phyloP scores from a whole-genome alignment of 2,329 filamentous ascomycete genomes.

The Karstenula rhodostoma region DNA sequence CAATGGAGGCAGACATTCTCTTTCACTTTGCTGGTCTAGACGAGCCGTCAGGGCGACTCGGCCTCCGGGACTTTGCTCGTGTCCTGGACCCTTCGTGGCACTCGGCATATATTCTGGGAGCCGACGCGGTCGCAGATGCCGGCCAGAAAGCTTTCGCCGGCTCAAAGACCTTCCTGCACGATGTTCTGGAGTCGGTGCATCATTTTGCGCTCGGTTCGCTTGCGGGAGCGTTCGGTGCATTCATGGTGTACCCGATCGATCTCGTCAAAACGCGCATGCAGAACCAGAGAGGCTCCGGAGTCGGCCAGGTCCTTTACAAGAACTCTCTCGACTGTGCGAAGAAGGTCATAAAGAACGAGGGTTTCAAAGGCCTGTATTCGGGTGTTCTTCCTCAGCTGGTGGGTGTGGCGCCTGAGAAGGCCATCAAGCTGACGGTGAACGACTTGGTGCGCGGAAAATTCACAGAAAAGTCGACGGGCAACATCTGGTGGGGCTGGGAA shows the following conservation, averaged over 20 bases:
- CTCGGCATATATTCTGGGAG: slow-evolving; percentile 65
- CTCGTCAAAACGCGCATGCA: slow-evolving; percentile 98
- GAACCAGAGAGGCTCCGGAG: slow-evolving; percentile 82
- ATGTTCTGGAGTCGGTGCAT: slow-evolving; percentile 79
- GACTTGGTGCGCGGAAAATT: slow-evolving; percentile 83
- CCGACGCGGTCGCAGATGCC: slow-evolving; percentile 55
- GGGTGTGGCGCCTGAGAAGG: slow-evolving; percentile 98
- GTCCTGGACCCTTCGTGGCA: slow-evolving; percentile 95
- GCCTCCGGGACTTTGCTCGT: slow-evolving; percentile 87
- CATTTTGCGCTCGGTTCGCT: slow-evolving; percentile 90
- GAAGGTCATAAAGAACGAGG: slow-evolving; percentile 94
- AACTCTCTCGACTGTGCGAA: slow-evolving; percentile 95
- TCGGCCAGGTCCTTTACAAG: slow-evolving; percentile 90
- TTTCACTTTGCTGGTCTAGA: slow-evolving; percentile 98
- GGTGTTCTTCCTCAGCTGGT: slow-evolving; percentile 94
- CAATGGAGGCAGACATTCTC: slow-evolving; percentile 97
- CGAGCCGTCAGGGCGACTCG: slow-evolving; percentile 83
- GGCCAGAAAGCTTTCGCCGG: slow-evolving; percentile 63
- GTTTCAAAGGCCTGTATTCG: slow-evolving; percentile 87
- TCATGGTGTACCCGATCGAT: slow-evolving; percentile 99
- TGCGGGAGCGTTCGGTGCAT: slow-evolving; percentile 95
- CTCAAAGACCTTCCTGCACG: slow-evolving; percentile 66
- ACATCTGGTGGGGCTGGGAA: slow-evolving; percentile 76
- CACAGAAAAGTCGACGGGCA: slow-evolving; percentile 75
- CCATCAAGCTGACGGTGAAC: slow-evolving; percentile 98